These are phyloP conservation scores for Oryza officinalis DNA, from an alignment of 176 grass and related monocot species.

Conservation along the genomic window DNA sequence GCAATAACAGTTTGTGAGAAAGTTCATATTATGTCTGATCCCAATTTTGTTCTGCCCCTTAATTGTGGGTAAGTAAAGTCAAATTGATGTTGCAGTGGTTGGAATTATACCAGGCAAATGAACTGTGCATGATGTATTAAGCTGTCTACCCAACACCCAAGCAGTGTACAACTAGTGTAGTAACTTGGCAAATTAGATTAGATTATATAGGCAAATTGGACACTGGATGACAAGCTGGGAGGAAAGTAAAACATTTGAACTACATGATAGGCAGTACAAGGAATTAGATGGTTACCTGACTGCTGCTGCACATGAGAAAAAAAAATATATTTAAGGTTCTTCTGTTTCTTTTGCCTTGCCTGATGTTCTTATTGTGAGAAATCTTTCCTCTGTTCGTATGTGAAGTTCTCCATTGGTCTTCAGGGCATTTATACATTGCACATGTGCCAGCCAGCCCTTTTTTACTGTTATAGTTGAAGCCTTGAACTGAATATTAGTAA, in stretches of 20 bases:
- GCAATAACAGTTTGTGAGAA: background rate
- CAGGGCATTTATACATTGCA: conserved; percentile 23
- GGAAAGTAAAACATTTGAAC: background rate
- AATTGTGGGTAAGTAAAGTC: background rate
- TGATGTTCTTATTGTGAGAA: background rate
- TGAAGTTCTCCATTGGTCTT: conserved; percentile 6
- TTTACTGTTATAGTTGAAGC: background rate
- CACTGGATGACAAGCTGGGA: background rate
- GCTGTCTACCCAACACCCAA: background rate
- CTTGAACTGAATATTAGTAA: background rate
- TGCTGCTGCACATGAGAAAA: conserved; percentile 4
- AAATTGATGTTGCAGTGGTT: background rate
- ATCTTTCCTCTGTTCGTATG: background rate
- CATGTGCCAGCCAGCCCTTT: conserved; percentile 3
- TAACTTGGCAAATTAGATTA: background rate
- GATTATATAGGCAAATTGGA: background rate
- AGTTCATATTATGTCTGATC: background rate
- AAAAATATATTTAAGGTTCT: background rate
- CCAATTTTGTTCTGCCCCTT: background rate
- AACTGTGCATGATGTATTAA: background rate
- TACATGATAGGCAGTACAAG: background rate
- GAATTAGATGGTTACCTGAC: conserved; percentile 11
- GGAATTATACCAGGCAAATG: background rate
- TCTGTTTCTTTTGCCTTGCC: background rate
- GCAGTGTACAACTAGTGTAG: background rate